A percentile compares a stretch with the other conserved stretches of the same genome.
phyloP scores from a whole-genome alignment of 108 stramenopile genomes.

The Cyclotella choctawhatcheeana region DNA sequence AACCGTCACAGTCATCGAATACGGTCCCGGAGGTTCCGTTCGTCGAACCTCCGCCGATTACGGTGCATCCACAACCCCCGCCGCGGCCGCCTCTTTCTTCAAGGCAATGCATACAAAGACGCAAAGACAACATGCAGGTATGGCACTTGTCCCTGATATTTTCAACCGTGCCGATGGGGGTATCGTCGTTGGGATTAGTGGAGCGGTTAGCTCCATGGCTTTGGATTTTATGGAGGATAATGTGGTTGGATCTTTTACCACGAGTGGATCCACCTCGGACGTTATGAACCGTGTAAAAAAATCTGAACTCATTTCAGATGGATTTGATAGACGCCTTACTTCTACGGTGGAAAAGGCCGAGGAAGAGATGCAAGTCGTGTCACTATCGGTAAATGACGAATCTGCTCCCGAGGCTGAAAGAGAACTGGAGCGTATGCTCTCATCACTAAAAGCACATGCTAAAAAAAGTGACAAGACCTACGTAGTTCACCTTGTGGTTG shows the following conservation, averaged over 20 bases:
- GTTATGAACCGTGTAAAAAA: slow-evolving; percentile 29
- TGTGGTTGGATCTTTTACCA: slow-evolving; percentile 71
- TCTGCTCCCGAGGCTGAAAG: slow-evolving; percentile 61
- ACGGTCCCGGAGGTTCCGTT: slow-evolving; percentile 74
- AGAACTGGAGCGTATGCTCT: slow-evolving; percentile 57
- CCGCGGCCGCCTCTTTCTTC: slow-evolving; percentile 76
- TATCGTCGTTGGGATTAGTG: slow-evolving; percentile 70
- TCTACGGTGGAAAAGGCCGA: slow-evolving; percentile 40
- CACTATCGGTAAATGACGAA: slow-evolving; percentile 52
- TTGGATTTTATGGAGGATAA: slow-evolving; percentile 37
- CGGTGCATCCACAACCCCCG: slow-evolving; percentile 57
- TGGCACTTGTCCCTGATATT: slow-evolving; percentile 87
- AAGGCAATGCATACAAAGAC: slow-evolving; percentile 62
- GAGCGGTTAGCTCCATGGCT: slow-evolving; percentile 66
- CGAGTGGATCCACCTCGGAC: slow-evolving; percentile 42
- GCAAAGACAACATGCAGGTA: slow-evolving; percentile 62
- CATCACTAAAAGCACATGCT: slow-evolving; percentile 48
- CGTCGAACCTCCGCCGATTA: slow-evolving; percentile 57
- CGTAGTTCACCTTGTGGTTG: slow-evolving; percentile 82
- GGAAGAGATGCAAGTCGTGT: slow-evolving; percentile 58
- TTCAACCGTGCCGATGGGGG: slow-evolving; percentile 72
- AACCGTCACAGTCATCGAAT: slow-evolving; percentile 76
- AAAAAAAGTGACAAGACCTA: slow-evolving; percentile 53
- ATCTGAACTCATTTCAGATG: slow-evolving; percentile 12
- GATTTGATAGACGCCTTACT: slow-evolving; percentile 21